These are phyloP conservation scores for Apiospora saccharicola DNA, from an alignment of 2,329 filamentous ascomycete genomes.

Conservation along the genomic window DNA sequence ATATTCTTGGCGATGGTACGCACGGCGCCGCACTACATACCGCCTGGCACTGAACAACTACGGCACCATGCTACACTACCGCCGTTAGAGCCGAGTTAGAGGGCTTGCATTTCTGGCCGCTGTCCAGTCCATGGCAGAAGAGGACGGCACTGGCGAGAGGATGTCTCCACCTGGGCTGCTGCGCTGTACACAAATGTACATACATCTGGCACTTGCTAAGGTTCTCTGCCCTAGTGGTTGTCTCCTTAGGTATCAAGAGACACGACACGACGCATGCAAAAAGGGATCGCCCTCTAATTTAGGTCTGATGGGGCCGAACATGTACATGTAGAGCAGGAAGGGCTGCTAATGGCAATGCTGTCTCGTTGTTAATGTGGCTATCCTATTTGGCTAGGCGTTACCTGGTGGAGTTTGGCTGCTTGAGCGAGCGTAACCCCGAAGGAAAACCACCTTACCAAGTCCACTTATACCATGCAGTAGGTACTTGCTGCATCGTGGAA, in stretches of 20 bases:
- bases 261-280: background rate
- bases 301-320: background rate
- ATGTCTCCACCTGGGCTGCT: background rate
- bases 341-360: background rate
- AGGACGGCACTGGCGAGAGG: background rate
- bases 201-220: background rate
- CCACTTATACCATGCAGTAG: background rate
- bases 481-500: background rate
- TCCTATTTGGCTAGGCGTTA: background rate
- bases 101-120: background rate
- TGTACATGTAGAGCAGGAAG: background rate
- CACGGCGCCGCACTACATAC: background rate
- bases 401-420: background rate
- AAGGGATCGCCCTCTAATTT: slow-evolving; percentile 11
- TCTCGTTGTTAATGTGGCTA: background rate
- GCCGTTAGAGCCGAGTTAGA: background rate
- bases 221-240: background rate
- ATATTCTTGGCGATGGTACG: slow-evolving; percentile 2
- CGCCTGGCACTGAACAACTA: background rate
- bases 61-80: slow-evolving; percentile 5
- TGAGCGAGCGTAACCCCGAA: background rate
- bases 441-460: background rate
- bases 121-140: background rate
- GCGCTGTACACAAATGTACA: background rate
- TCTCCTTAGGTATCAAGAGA: slow-evolving; percentile 11